Conservation (phyloP, 2,329 filamentous ascomycete species). For the Pseudogymnoascus sp. region DNA sequence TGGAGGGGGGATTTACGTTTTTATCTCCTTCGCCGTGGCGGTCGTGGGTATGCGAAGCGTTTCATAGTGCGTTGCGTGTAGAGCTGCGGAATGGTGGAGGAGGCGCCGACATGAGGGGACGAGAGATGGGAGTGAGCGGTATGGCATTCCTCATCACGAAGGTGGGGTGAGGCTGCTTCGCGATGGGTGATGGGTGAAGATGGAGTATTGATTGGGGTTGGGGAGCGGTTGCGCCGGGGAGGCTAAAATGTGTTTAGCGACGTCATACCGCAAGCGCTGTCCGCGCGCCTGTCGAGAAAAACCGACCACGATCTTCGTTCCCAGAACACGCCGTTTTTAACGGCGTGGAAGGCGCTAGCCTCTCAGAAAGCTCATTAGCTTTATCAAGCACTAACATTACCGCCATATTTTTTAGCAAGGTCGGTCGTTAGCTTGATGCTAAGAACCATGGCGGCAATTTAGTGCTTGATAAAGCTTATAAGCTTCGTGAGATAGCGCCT, state of each 20-base stretch:
- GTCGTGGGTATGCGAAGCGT: slow-evolving; percentile 63
- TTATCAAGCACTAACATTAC: too few species aligned
- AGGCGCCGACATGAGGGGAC: slow-evolving; percentile 34
- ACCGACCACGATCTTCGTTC: not conserved
- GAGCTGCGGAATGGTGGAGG: slow-evolving; percentile 24
- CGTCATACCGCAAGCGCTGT: not conserved
- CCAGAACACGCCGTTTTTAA: not conserved
- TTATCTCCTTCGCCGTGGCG: slow-evolving; percentile 71
- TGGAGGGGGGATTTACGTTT: slow-evolving; percentile 51
- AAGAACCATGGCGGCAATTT: not conserved
- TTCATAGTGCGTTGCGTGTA: slow-evolving; percentile 66
- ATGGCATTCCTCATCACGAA: slow-evolving; percentile 58
- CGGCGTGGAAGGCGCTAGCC: too few species aligned
- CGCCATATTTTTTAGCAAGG: too few species aligned
- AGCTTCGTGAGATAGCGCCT: not conserved
- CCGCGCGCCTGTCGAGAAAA: not conserved
- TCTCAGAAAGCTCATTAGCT: too few species aligned
- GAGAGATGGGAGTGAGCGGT: slow-evolving; percentile 30
- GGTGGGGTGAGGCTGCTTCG: not conserved
- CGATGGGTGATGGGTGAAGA: not conserved
- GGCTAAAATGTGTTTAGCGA: not conserved
- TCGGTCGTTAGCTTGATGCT: slow-evolving; percentile 1
- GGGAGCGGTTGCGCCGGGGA: not conserved
- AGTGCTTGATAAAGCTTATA: not conserved
- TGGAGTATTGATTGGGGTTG: not conserved